These are phyloP conservation scores for Meyerozyma elateridarum DNA, from an alignment of 1,139 yeast genomes.

Conservation along the genomic window DNA sequence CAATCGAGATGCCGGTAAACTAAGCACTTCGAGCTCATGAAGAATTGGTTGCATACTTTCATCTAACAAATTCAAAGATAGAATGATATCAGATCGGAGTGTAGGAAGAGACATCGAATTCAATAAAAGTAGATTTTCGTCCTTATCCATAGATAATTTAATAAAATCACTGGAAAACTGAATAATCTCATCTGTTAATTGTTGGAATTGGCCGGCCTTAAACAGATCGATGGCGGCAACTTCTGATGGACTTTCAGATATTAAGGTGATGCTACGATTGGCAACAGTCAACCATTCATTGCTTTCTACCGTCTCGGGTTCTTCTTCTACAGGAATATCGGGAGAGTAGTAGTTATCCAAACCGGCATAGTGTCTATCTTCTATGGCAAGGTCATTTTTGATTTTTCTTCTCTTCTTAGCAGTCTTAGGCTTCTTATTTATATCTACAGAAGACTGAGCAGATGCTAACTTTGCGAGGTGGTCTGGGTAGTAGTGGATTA, in stretches of 20 bases:
- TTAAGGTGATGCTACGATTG: constrained; percentile 3
- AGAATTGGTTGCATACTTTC: background rate
- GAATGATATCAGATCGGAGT: background rate
- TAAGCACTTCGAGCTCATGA: background rate
- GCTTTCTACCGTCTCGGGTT: constrained; percentile 1
- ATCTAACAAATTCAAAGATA: background rate
- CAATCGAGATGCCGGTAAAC: constrained; percentile 2
- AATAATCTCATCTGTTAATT: background rate
- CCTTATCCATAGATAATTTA: constrained; percentile 8
- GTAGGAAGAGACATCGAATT: background rate
- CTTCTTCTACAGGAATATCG: constrained; percentile 1
- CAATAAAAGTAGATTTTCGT: background rate
- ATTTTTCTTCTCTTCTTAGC: background rate
- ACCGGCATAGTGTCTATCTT: constrained; percentile 3
- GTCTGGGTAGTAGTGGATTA: background rate
- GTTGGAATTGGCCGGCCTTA: background rate
- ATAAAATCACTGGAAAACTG: constrained; percentile 10
- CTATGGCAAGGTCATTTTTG: constrained; percentile 2
- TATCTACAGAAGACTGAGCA: background rate
- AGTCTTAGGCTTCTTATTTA: background rate
- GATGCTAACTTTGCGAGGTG: background rate
- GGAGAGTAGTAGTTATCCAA: constrained; percentile 7
- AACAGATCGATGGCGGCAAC: constrained; percentile 7
- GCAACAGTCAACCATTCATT: constrained; percentile 5
- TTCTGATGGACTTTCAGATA: constrained; percentile 5